Conservation (phyloP, 1,139 yeast genomes). For the Blastobotrys raffinosifermentans region DNA sequence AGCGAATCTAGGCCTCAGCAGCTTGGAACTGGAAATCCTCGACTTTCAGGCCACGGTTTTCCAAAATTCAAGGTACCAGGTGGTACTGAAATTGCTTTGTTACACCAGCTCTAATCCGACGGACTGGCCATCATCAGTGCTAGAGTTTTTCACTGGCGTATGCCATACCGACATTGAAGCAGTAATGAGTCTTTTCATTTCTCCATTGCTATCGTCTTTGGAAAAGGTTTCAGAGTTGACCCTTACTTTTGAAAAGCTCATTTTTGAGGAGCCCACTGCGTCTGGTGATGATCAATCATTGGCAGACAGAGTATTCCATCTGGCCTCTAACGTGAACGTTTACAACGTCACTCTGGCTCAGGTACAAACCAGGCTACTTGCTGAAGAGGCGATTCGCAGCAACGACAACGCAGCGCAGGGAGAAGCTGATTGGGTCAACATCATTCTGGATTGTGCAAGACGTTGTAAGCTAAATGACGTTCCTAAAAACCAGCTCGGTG, state of each 20-base stretch:
- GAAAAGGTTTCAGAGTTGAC: too few species aligned
- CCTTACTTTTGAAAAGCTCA: too few species aligned
- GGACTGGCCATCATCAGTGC: too few species aligned
- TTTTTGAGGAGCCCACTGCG: too few species aligned
- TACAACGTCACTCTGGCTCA: neutral
- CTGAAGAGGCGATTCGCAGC: neutral
- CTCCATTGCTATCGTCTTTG: too few species aligned
- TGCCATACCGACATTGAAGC: constrained; percentile 22
- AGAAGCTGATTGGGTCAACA: neutral
- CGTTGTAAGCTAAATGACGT: constrained; percentile 5
- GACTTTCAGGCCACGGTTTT: constrained; percentile 1
- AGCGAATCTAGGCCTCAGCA: too few species aligned
- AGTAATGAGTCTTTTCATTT: constrained; percentile 20
- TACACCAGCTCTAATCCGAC: neutral
- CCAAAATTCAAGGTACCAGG: neutral
- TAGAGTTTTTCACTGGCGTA: too few species aligned
- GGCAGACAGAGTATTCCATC: constrained; percentile 2
- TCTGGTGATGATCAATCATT: too few species aligned
- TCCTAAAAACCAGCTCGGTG: constrained; percentile 29
- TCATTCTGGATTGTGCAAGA: constrained; percentile 9
- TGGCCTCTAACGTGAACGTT: constrained; percentile 1
- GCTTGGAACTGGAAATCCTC: constrained; percentile 2
- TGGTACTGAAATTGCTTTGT: neutral
- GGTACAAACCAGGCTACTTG: neutral
- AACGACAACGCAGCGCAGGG: neutral